Base-by-base conservation (phyloP, 192 early-diverging fungal species). In the Dimargaris cristalligena region DNA sequence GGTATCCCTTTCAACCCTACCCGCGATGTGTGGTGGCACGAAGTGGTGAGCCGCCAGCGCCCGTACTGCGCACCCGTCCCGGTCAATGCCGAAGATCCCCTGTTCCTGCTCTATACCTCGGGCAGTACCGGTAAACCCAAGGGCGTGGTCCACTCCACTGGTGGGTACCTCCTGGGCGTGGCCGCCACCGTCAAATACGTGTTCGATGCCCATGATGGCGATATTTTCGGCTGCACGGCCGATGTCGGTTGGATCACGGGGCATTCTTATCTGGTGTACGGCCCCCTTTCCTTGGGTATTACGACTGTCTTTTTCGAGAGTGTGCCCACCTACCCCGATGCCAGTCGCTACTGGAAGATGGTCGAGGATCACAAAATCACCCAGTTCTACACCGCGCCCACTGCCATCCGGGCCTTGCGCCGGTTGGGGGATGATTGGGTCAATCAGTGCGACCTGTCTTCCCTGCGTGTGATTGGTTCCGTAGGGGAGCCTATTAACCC, bases 341-440 rank as follows among this genome's bases (percentile, higher is more conserved):
- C 86, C 32, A 73, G 76, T 51, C 80, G 86, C 57, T 89, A 81
- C 80, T 89, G 88, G 88, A 74, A 84, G 65, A 72, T 87, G 34
- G 80, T 94, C 32, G 85, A 88, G 64, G 82, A 86, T 48, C 88
- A 91, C 80, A 87, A 88, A 73, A 74, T 97, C 67, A 95, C 92
- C 32, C 91, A 93, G 67, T 92, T 97, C 72, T 97, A 97, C 77
- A 97, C 94, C 33, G 94, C 94, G 2, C 94, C 94, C 35, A 97
- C 94, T 31, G 94, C 94, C 54, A 95, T 97, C 65, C 87, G 94
- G 49, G 88, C 92, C n/a, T 78, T 97, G 60, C 84, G 91, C 48
- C 80, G 91, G 38, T 69, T 89, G 25, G 92, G 92, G 64, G 80
- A 91, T 57, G 68, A 82, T 8, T 78, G 74, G 71, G 80, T 97